Conservation (phyloP, 2,329 filamentous ascomycete genomes). For the Scedosporium boydii region DNA sequence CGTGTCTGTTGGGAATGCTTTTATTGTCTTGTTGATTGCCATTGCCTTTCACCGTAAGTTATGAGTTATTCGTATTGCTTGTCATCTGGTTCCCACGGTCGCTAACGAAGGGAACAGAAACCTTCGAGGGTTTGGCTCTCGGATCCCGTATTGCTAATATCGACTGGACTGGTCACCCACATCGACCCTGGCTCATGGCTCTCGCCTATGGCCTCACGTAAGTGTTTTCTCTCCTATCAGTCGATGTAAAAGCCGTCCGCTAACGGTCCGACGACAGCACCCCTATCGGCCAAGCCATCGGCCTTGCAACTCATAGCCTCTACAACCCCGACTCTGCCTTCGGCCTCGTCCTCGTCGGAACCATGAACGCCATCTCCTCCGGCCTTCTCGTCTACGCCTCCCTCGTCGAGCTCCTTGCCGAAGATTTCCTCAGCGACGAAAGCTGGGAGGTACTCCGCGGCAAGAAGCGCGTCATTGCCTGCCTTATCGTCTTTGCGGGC, state of each 20-base stretch:
- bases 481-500: slow-evolving; percentile 46
- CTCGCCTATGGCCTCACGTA: slow-evolving; percentile 46
- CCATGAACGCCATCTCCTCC: slow-evolving; percentile 66
- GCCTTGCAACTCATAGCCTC: slow-evolving; percentile 57
- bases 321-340: slow-evolving; percentile 59
- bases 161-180: slow-evolving; percentile 26
- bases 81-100: too few species aligned
- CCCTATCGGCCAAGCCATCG: slow-evolving; percentile 65
- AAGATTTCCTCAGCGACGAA: slow-evolving; percentile 61
- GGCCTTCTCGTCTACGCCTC: slow-evolving; percentile 64
- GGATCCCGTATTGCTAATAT: slow-evolving; percentile 55
- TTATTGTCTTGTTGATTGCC: slow-evolving; percentile 69
- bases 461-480: slow-evolving; percentile 42
- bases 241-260: too few species aligned
- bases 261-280: slow-evolving; percentile 37
- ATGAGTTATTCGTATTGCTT: too few species aligned
- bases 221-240: slow-evolving; percentile 23
- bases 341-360: slow-evolving; percentile 60
- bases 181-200: slow-evolving; percentile 48
- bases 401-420: slow-evolving; percentile 60
- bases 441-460: slow-evolving; percentile 49
- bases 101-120: slow-evolving; percentile 23
- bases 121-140: slow-evolving; percentile 49
- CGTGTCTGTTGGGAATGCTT: slow-evolving; percentile 65
- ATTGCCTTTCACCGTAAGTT: slow-evolving; percentile 60